Percentiles rank a stretch among this genome's conserved stretches.
phyloP scores from a whole-genome alignment of 345 rosid species.

The Gossypium australe region DNA sequence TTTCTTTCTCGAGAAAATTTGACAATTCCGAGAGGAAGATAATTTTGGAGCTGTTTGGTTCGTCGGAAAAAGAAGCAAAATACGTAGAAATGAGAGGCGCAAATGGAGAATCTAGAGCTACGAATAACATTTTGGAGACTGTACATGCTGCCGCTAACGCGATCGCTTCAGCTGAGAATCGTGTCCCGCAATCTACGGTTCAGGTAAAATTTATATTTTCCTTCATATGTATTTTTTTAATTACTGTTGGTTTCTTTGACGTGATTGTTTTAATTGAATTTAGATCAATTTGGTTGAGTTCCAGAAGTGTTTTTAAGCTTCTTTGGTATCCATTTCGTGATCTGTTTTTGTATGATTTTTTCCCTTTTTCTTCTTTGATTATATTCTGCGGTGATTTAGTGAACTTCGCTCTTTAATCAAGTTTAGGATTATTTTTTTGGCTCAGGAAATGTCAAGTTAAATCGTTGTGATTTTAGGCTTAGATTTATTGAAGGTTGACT shows the following conservation, averaged over 20 bases:
- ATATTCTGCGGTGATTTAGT: neutral
- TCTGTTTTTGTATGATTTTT: conserved; percentile 10
- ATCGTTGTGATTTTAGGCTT: conserved; percentile 6
- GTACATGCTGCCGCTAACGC: conserved; percentile 87
- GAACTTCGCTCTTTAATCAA: neutral
- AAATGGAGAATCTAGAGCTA: conserved; percentile 32
- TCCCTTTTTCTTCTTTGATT: neutral
- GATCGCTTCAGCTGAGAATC: conserved; percentile 73
- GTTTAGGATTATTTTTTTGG: neutral
- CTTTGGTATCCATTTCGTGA: conserved; percentile 13
- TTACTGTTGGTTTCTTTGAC: neutral
- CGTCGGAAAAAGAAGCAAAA: neutral
- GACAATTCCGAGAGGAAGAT: conserved; percentile 13
- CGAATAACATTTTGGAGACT: conserved; percentile 49
- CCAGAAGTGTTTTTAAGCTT: neutral
- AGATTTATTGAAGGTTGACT: conserved; percentile 20
- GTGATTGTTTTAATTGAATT: neutral
- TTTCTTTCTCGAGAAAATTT: conserved; percentile 19
- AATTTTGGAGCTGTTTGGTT: conserved; percentile 2
- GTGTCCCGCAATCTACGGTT: conserved; percentile 49
- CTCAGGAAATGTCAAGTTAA: neutral
- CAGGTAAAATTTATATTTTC: conserved; percentile 29
- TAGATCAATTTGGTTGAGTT: neutral
- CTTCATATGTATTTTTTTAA: conserved; percentile 7
- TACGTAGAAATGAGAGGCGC: conserved; percentile 40